Evolutionary conservation across 164 flowering plant species (phyloP).

Genomic region (Macadamia integrifolia): DNA sequence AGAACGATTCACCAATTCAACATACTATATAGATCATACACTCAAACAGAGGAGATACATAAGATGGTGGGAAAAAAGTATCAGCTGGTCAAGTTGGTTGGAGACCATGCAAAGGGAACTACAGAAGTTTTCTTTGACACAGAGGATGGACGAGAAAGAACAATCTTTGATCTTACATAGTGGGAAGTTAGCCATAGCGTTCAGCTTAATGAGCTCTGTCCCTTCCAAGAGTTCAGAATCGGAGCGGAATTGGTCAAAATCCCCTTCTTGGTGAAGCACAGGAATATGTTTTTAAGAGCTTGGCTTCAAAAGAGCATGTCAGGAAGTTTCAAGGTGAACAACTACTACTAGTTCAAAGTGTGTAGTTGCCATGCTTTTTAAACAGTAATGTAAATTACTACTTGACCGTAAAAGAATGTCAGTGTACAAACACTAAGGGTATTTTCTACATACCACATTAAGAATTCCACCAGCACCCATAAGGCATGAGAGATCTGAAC

Average conservation of each 20-base stretch:
- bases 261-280: too few relatives aligned
- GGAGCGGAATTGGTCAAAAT: too few relatives aligned
- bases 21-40: constrained; percentile 28
- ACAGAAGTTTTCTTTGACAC: constrained; percentile 27
- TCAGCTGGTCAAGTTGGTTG: constrained; percentile 22
- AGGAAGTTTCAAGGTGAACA: too few relatives aligned
- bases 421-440: neutral
- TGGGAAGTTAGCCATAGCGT: constrained; percentile 34
- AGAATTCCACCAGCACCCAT: neutral
- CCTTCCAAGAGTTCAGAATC: neutral
- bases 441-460: too few relatives aligned
- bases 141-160: constrained; percentile 27
- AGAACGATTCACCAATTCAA: constrained; percentile 25
- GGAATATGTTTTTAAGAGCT: too few relatives aligned
- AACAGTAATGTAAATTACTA: too few relatives aligned
- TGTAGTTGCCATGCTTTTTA: too few relatives aligned
- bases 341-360: too few relatives aligned
- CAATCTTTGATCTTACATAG: constrained; percentile 22
- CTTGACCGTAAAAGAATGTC: too few relatives aligned
- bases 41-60: constrained; percentile 20
- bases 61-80: constrained; percentile 29
- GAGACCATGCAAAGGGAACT: constrained; percentile 17
- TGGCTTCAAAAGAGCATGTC: too few relatives aligned
- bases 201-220: constrained; percentile 23
- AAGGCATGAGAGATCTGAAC: neutral